These are phyloP conservation scores for Amniculicola lignicola DNA, from an alignment of 495 filamentous ascomycete genomes.

Conservation along the genomic window DNA sequence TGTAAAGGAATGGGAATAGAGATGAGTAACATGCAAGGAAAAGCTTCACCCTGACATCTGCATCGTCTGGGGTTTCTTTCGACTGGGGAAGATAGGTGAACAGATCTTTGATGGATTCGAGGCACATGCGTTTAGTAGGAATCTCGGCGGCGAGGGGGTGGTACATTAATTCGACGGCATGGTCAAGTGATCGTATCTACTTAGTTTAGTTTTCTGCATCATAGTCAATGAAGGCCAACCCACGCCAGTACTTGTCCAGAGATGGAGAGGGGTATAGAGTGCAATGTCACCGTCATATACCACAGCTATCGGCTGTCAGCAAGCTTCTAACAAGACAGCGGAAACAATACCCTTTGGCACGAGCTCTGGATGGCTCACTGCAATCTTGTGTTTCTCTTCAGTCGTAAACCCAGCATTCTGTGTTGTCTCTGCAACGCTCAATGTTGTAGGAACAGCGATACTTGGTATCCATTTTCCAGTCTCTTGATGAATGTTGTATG, in stretches of 20 bases:
- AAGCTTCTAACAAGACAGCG: neutral
- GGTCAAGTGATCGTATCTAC: slow-evolving; percentile 34
- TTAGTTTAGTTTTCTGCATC: neutral
- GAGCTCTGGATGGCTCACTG: slow-evolving; percentile 32
- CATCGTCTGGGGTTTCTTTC: slow-evolving; percentile 27
- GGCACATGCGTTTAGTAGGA: slow-evolving; percentile 31
- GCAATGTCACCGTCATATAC: slow-evolving; percentile 35
- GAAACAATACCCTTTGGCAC: slow-evolving; percentile 24
- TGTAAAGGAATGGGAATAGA: slow-evolving; percentile 30
- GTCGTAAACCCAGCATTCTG: slow-evolving; percentile 35
- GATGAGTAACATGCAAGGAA: slow-evolving; percentile 33
- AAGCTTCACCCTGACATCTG: slow-evolving; percentile 23
- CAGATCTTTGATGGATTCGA: slow-evolving; percentile 32
- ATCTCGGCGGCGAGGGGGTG: slow-evolving; percentile 36
- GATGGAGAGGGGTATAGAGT: slow-evolving; percentile 29
- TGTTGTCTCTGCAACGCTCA: slow-evolving; percentile 36
- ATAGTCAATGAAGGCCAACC: neutral
- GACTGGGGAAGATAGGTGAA: slow-evolving; percentile 32
- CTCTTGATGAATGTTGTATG: slow-evolving; percentile 30
- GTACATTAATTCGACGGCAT: slow-evolving; percentile 36
- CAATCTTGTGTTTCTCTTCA: slow-evolving; percentile 29
- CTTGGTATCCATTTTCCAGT: slow-evolving; percentile 32
- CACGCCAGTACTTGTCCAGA: slow-evolving; percentile 35
- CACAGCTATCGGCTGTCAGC: slow-evolving; percentile 18
- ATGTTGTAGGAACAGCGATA: slow-evolving; percentile 36